These are phyloP conservation scores for Lachnellula hyalina DNA, from an alignment of 2,329 filamentous ascomycete species.

Conservation along the genomic window DNA sequence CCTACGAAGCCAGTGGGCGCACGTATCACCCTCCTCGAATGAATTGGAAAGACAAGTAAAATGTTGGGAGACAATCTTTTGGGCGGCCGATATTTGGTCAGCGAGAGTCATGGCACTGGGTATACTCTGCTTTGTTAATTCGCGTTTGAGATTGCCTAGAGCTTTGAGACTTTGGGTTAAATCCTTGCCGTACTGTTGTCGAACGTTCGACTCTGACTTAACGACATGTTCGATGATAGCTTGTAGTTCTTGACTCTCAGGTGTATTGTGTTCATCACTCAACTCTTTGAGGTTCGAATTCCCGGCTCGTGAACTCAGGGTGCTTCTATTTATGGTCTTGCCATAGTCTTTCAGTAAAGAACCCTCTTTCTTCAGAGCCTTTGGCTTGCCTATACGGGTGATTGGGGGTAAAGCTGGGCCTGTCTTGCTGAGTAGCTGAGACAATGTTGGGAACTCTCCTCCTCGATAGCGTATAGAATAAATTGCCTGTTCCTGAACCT, in stretches of 20 bases:
- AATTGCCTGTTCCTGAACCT: slow-evolving; percentile 5
- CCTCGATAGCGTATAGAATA: slow-evolving; percentile 3
- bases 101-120: background rate
- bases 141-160: slow-evolving; percentile 13
- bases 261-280: background rate
- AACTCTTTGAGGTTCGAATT: too few species aligned
- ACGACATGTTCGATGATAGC: slow-evolving; percentile 31
- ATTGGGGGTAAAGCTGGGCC: background rate
- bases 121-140: background rate
- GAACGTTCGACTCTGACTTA: slow-evolving; percentile 31
- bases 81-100: slow-evolving; percentile 1
- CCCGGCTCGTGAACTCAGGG: too few species aligned
- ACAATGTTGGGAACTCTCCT: slow-evolving; percentile 3
- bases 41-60: slow-evolving; percentile 4
- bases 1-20: slow-evolving; percentile 34
- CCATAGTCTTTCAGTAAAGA: too few species aligned
- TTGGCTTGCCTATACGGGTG: too few species aligned
- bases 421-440: slow-evolving; percentile 2
- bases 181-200: slow-evolving; percentile 36
- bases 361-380: too few species aligned
- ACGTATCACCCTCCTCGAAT: slow-evolving; percentile 4
- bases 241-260: slow-evolving; percentile 12
- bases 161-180: slow-evolving; percentile 32
- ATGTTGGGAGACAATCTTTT: background rate
- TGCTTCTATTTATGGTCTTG: too few species aligned